Base-by-base conservation (phyloP, 1,284 basidiomycete species). In the Naganishia albida region DNA sequence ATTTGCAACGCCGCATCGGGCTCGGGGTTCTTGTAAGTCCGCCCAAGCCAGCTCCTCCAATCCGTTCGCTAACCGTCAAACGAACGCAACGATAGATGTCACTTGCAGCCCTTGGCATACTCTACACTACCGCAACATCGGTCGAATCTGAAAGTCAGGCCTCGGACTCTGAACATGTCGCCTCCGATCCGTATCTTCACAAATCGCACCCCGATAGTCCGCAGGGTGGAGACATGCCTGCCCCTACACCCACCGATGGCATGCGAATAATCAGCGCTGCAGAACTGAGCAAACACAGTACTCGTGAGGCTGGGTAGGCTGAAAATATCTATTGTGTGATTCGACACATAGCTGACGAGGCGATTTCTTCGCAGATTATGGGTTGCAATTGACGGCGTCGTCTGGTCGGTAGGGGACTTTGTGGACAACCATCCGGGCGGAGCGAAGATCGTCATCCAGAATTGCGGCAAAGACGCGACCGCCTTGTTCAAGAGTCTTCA, bases 311-410 rank as follows among this genome's bases (percentile, higher is more conserved):
- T 16, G 70, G 69, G 53, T 56, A 34, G 40, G 57, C 40, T 2
- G 8, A 20, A 1, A 16, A 28, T 2, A n/a, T 16, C 12, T 40
- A 7, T 23, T 8, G 20, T 40, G 23, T 50, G 12, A 25, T 28
- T 34, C n/a, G 51, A 34, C 28, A 25, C 12, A 48, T 15, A 48
- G 23, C 10, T 48, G 7, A 25, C 46, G 4, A 48, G 25, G 7
- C 10, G 46, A 23, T 53, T 53, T 23, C 25, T 34, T 4, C 43
- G 18, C 38, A 60, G 57, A 40, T 20, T 74, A 28, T 76, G 75
- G 75, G 67, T 76, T 10, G 69, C 71, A 13, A 70, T 76, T 46
- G 72, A 75, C 43, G 73, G 73, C 12, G 66, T 66, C 20, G 75
- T 76, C 0, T 76, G 71, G 60, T 72, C 74, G 38, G 71, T 74